Base-by-base conservation (phyloP, 345 rosid species). In the Hibiscus trionum region DNA sequence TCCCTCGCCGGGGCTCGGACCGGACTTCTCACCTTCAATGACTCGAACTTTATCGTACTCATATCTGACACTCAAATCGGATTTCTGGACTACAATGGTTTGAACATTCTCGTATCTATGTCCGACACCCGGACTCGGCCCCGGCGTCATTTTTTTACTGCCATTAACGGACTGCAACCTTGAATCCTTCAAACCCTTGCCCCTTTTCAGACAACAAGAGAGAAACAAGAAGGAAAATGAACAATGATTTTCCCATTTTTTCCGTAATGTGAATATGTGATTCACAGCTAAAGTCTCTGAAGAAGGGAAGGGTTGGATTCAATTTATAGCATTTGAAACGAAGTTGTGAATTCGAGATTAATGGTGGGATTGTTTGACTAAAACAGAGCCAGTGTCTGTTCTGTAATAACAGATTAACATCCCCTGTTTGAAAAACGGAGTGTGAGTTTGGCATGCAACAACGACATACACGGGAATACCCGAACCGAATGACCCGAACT, bases 101-200 rank as follows among this genome's bases (percentile, higher is more conserved):
- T 21, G 24, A 0, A 21, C 24, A 21, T 21, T 21, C 24, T 21
- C 24, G 24, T 21, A 21, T 21, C 24, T 21, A 21, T 21, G 24
- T 21, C 24, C 24, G 24, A 21, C 24, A 21, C 24, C 24, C 24
- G 24, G 24, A 21, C 24, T 21, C 24, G 24, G 24, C 24, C 24
- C 24, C 24, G 24, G 24, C 24, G 24, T 21, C 24, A 21, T 21
- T 21, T 21, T 21, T 21, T 21, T 21, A 21, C 24, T 21, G 24
- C 24, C 24, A 21, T 21, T 21, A 21, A 21, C 24, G 24, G 24
- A 21, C 24, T 21, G 24, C 24, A 21, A 49, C 59, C 10, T 31
- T 4, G 42, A 49, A 67, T 29, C 42, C 74, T 8, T 8, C 65
- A 76, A 24, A 50, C 56, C 76, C 87, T 70, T 14, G 80, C 75